Conservation (phyloP, 306 rosid species). For the Fagus crenata region DNA sequence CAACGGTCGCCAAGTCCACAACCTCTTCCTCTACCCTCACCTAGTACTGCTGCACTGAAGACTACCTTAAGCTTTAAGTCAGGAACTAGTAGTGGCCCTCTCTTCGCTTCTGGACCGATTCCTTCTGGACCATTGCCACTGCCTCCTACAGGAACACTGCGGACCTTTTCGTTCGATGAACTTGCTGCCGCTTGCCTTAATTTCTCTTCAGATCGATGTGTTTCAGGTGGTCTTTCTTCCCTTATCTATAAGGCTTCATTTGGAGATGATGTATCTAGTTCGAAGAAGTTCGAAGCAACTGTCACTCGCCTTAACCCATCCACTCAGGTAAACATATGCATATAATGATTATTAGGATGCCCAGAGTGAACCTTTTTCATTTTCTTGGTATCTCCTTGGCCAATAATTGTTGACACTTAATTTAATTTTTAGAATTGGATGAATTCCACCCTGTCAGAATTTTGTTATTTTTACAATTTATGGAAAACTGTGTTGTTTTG, state of each 20-base stretch:
- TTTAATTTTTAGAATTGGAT: not conserved
- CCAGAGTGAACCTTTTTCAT: slow-evolving; percentile 1
- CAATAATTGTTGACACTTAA: slow-evolving; percentile 11
- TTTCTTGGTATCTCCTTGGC: slow-evolving; percentile 21
- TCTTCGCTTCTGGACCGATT: slow-evolving; percentile 31
- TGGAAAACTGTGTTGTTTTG: not conserved
- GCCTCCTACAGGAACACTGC: slow-evolving; percentile 69
- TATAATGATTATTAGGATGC: slow-evolving; percentile 10
- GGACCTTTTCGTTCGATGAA: slow-evolving; percentile 71
- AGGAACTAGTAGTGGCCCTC: slow-evolving; percentile 66
- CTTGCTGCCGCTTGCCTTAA: slow-evolving; percentile 77
- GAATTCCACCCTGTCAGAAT: not conserved
- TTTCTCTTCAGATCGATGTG: slow-evolving; percentile 79
- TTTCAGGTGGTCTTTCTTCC: slow-evolving; percentile 87
- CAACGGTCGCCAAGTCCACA: slow-evolving; percentile 65
- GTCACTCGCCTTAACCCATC: slow-evolving; percentile 87
- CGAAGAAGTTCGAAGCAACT: slow-evolving; percentile 87
- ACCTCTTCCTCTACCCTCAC: slow-evolving; percentile 97
- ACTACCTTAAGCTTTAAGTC: slow-evolving; percentile 76
- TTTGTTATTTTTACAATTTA: not conserved
- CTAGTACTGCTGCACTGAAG: slow-evolving; percentile 55
- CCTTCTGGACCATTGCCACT: slow-evolving; percentile 89
- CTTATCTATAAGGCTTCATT: slow-evolving; percentile 82
- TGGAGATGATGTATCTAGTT: slow-evolving; percentile 76
- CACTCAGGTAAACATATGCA: slow-evolving; percentile 55